A percentile compares a stretch with the other conserved stretches of the same genome.
phyloP scores from a whole-genome alignment of 257 asterid genomes.

The Sherardia arvensis region DNA sequence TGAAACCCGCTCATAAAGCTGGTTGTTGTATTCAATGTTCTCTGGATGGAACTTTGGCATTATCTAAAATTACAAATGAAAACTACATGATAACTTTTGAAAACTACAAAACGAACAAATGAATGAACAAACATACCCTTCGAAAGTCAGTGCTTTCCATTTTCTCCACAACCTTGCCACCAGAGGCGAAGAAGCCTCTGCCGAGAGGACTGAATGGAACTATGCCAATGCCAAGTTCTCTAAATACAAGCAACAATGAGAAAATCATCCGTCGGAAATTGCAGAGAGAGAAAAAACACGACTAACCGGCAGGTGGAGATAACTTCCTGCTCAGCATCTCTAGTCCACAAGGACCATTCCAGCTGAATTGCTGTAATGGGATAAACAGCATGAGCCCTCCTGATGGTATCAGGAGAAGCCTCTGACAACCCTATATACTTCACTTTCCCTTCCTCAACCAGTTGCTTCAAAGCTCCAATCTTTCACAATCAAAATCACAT shows the following conservation, averaged over 20 bases:
- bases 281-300: neutral
- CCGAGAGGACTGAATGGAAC: conserved; percentile 31
- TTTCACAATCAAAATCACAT: conserved; percentile 8
- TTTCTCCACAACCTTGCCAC: conserved; percentile 16
- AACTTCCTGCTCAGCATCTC: neutral
- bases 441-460: neutral
- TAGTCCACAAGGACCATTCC: neutral
- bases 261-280: neutral
- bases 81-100: no score
- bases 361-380: neutral
- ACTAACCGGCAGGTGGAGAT: neutral
- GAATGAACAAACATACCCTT: conserved; percentile 17
- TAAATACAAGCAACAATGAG: neutral
- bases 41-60: conserved; percentile 18
- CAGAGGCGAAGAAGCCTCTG: conserved; percentile 20
- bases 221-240: conserved; percentile 30
- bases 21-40: conserved; percentile 17
- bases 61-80: neutral
- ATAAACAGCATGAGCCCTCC: neutral
- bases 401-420: neutral
- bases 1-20: conserved; percentile 13
- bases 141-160: conserved; percentile 18
- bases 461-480: neutral
- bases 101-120: no score
- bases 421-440: neutral